Evolutionary conservation across 768 basidiomycete genomes (phyloP), one percentile per base, ranked within the genome.

Genomic region (Agrocybe chaxingu): DNA sequence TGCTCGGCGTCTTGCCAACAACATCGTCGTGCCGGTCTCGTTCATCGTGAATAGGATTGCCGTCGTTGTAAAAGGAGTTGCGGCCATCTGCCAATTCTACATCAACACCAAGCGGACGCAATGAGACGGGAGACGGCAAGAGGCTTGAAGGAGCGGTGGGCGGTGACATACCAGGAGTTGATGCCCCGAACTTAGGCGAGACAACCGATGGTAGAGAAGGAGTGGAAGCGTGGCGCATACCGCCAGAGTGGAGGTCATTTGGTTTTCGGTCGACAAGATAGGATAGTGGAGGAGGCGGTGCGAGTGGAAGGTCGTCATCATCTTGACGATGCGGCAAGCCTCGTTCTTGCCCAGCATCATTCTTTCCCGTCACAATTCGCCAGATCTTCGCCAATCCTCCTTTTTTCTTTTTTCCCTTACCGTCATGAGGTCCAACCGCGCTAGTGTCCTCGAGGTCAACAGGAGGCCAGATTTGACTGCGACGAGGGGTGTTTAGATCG

Each of bases 211-310:
- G 80, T 41, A 89, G 69, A 16, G 89, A 89, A 9, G 84, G 81
- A 4, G 85, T 84, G 11, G 89, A 89, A 19, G 78, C 73, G 59
- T 84, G 85, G 4, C 87, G 80, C 46, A 57, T 49, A 44, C 72
- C 73, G 41, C 70, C 67, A 31, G 62, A 43, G 29, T 65, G 63
- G 38, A 71, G 55, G 11, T 81, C 62, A 18, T 47, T 75, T 31
- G 81, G 78, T n/a, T 78, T 75, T 37, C 78, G 78, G 50, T 78
- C 74, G 53, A 92, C 92, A 42, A 98, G 78, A 69, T 93, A 95
- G 0, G 92, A 92, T 46, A 98, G 63, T 4, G 92, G 87, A 4
- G 96, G 96, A 2, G 96, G 96, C 0, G 95, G 96, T 2, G 89
- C 84, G 36, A 97, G 73, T 3, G 91, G 93, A 7, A 76, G 66